Conservation (phyloP, 1,284 basidiomycete species). For the Ganoderma multipileum region DNA sequence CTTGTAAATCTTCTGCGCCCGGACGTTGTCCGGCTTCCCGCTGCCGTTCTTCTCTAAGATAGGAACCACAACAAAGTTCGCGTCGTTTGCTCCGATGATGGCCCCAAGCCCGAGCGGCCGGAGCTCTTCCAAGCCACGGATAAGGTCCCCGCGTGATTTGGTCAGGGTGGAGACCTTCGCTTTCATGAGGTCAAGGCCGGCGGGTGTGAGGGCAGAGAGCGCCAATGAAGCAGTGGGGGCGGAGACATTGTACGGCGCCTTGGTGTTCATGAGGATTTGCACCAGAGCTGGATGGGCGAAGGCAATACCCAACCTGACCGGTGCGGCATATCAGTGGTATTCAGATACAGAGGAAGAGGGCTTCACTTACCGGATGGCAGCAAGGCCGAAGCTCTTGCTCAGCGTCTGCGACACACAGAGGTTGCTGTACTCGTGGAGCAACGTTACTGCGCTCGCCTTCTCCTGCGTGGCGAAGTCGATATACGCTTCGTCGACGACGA, state of each 20-base stretch:
- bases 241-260: constrained; percentile 98
- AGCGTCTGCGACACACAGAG: constrained; percentile 94
- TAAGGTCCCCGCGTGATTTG: constrained; percentile 62
- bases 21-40: constrained; percentile 68
- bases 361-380: constrained; percentile 86
- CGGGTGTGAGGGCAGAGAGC: constrained; percentile 70
- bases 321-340: background rate
- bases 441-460: constrained; percentile 68
- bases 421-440: constrained; percentile 88
- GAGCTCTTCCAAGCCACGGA: constrained; percentile 53
- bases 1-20: constrained; percentile 81
- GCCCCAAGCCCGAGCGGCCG: constrained; percentile 67
- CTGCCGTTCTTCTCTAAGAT: constrained; percentile 60
- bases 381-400: constrained; percentile 96
- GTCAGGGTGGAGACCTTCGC: constrained; percentile 68
- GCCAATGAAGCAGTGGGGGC: constrained; percentile 90
- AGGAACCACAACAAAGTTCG: constrained; percentile 92
- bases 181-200: constrained; percentile 73
- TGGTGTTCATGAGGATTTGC: constrained; percentile 94
- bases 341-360: background rate
- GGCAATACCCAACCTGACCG: constrained; percentile 83
- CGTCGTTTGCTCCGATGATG: constrained; percentile 84
- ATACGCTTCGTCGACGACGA: constrained; percentile 97
- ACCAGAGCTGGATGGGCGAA: constrained; percentile 90
- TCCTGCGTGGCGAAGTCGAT: constrained; percentile 84